Evolutionary conservation across 352 stramenopile species (phyloP).

Genomic region (Pythium sp.): DNA sequence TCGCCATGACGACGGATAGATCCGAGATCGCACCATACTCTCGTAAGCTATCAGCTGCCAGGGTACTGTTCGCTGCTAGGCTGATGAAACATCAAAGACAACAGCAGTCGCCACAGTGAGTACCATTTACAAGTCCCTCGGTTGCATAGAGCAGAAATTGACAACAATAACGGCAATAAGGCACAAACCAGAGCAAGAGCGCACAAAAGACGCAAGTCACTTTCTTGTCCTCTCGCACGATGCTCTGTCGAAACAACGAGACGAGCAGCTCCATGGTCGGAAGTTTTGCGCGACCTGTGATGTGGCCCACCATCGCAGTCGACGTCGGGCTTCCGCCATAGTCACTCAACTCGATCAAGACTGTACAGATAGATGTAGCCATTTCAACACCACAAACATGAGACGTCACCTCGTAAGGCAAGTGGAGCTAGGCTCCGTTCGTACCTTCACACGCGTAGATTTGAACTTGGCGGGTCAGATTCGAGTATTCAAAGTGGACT

Average conservation of each 20-base stretch:
- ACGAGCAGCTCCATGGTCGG: constrained; percentile 43
- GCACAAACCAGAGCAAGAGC: constrained; percentile 55
- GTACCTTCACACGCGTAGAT: constrained; percentile 78
- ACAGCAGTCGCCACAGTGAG: not conserved
- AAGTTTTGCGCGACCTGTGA: constrained; percentile 15
- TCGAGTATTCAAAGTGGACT: constrained; percentile 64
- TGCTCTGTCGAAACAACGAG: constrained; percentile 50
- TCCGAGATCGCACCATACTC: constrained; percentile 58
- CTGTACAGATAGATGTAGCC: constrained; percentile 15
- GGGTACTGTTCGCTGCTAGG: constrained; percentile 46
- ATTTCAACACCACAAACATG: not conserved
- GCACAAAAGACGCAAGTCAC: constrained; percentile 61
- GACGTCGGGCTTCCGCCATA: constrained; percentile 43
- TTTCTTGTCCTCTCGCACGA: constrained; percentile 70
- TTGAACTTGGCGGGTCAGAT: constrained; percentile 72
- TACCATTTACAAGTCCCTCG: not conserved
- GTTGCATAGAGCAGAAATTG: not conserved
- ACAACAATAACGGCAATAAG: not conserved
- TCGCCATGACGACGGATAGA: constrained; percentile 68
- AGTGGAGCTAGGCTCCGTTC: not conserved
- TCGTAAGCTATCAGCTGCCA: constrained; percentile 38
- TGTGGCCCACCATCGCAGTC: constrained; percentile 28
- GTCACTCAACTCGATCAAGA: constrained; percentile 62
- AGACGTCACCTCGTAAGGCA: not conserved
- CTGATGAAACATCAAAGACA: constrained; percentile 17